Evolutionary conservation across 2,329 filamentous ascomycete genomes (phyloP).

Genomic region (Arthroderma sp.): DNA sequence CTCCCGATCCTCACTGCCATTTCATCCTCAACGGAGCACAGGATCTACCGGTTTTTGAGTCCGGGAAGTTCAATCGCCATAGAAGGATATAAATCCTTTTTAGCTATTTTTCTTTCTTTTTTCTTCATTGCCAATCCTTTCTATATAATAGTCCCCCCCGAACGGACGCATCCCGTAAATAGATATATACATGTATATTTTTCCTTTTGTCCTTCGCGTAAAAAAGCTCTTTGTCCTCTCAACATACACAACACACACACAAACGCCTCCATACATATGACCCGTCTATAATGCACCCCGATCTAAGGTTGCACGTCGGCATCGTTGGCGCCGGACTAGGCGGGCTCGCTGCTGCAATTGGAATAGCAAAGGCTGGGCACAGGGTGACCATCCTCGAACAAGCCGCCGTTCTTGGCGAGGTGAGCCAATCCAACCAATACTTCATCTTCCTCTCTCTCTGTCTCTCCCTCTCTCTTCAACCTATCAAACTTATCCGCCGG

Average conservation of each 20-base stretch:
- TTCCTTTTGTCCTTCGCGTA: neutral
- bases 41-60: no score
- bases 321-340: conserved; percentile 15
- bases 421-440: conserved; percentile 11
- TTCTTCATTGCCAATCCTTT: neutral
- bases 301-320: conserved; percentile 6
- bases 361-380: conserved; percentile 11
- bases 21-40: neutral
- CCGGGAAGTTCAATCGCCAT: no score
- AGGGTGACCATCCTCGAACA: conserved; percentile 22
- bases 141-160: no score
- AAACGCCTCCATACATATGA: neutral
- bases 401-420: conserved; percentile 27
- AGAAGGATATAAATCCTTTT: no score
- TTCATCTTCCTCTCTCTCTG: neutral
- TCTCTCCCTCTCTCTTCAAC: neutral
- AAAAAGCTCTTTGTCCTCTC: neutral
- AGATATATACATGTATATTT: neutral
- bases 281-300: neutral
- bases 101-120: neutral
- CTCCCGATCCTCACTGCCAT: neutral
- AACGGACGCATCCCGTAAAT: neutral
- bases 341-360: conserved; percentile 14
- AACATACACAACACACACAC: conserved; percentile 1
- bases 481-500: neutral